Base-by-base conservation (phyloP, 345 rosid genomes). In the Bruguiera gymnorhiza region DNA sequence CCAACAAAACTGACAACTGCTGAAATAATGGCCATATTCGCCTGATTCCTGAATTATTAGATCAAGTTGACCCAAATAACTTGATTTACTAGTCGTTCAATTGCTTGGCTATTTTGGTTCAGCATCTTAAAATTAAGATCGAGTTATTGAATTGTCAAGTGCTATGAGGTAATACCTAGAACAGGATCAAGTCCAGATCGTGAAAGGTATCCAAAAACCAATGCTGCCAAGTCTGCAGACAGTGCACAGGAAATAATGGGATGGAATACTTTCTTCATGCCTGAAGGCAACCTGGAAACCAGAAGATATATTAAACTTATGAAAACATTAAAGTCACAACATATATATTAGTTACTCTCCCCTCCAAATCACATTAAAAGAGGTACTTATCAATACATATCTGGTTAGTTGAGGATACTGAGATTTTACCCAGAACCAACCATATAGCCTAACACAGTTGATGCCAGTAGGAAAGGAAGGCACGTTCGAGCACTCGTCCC, bases 401-500 rank as follows among this genome's bases (percentile, higher is more conserved):
- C 7, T 64, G 26, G 50, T 53, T 27, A 46, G 56, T 15, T n/a
- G 64, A 32, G 53, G 78, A 58, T 34, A 63, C 15, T 27, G 60
- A 63, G 60, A 57, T 20, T 72, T 79, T 91, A 94, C 96, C 97
- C 79, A 21, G 96, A 61, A 77, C 98, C 98, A 16, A 85, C 73
- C 74, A 94, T 86, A 87, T 86, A 94, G 76, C 98, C 97, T 46
- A 94, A 72, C 67, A 88, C 97, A 3, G 97, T 94, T 48, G 98
- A 83, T 67, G 98, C 86, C 60, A 94, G 95, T 61, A 94, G 86
- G 79, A 91, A 94, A 8, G 98, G 98, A 36, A 94, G 96, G 80
- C 83, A 86, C 62, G 98, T 94, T 69, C 86, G 80, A 27, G 97
- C 98, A 67, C 76, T 72, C 39, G 96, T 89, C 57, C 96, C 97